Conservation (phyloP, 1,284 basidiomycete genomes). For the Ceratobasidium sp. region DNA sequence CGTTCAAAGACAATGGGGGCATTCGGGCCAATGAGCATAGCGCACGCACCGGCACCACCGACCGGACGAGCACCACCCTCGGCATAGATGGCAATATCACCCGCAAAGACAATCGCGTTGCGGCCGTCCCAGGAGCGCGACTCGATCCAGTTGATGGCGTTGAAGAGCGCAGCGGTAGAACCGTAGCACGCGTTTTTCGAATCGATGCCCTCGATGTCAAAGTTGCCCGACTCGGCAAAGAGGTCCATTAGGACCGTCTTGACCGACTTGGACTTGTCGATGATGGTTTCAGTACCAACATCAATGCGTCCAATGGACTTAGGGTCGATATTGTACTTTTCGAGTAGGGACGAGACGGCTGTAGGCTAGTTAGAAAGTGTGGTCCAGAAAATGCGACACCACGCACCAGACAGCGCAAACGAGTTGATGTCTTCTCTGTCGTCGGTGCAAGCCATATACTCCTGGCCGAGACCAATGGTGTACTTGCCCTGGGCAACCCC, state of each 20-base stretch:
- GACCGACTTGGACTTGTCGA: slow-evolving; percentile 99
- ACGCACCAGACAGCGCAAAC: slow-evolving; percentile 89
- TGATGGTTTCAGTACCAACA: slow-evolving; percentile 98
- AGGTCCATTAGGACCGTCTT: slow-evolving; percentile 99
- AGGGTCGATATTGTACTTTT: slow-evolving; percentile 97
- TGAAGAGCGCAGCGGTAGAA: slow-evolving; percentile 83
- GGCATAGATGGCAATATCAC: slow-evolving; percentile 98
- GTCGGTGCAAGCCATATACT: slow-evolving; percentile 98
- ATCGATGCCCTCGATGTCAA: slow-evolving; percentile 98
- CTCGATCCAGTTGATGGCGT: slow-evolving; percentile 90
- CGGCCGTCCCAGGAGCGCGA: slow-evolving; percentile 97
- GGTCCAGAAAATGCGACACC: not conserved
- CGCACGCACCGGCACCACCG: slow-evolving; percentile 95
- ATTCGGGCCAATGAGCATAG: slow-evolving; percentile 94
- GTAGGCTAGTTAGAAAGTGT: not conserved
- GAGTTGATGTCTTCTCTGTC: slow-evolving; percentile 99
- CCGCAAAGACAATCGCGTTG: slow-evolving; percentile 96
- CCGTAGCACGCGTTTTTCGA: slow-evolving; percentile 99
- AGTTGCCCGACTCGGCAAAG: slow-evolving; percentile 90
- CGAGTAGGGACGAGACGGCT: slow-evolving; percentile 94
- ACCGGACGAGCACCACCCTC: slow-evolving; percentile 95
- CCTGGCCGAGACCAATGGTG: slow-evolving; percentile 98
- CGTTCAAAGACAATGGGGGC: slow-evolving; percentile 95
- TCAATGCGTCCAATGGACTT: slow-evolving; percentile 96
- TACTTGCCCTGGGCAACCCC: slow-evolving; percentile 97